Base-by-base conservation (phyloP, 208 protist species). In the Crithidia expoeki region DNA sequence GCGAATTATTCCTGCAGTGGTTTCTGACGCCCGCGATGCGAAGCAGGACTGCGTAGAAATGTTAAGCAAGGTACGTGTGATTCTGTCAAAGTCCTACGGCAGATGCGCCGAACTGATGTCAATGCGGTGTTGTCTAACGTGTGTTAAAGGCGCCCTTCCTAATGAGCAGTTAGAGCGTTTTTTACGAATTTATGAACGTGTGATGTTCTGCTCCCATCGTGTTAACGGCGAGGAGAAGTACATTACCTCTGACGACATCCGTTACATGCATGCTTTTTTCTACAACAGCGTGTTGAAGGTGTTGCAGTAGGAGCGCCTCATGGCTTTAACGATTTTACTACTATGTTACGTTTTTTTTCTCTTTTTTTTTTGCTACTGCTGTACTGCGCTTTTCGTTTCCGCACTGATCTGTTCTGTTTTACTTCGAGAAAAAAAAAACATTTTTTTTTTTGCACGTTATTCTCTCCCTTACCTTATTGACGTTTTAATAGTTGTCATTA, bases 261-360 rank as follows among this genome's bases (percentile, higher is more conserved):
- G 87, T 32, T 94, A 94, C 80, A 81, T 94, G 55, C 84, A 95
- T 65, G 83, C 83, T 21, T 96, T 96, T 72, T 95, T 93, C 72
- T 92, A 94, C 61, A 93, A 94, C 61, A 92, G 75, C 25, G 78
- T 94, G 38, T 25, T 93, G 17, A 93, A 94, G 32, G 89, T 92
- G 47, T 56, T 96, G 49, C 78, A 92, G 68, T 64, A 49, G 44
- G 19, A 23, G 19, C 10, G 44, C 44, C n/a, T n/a, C n/a, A n/a
- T n/a, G n/a, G n/a, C n/a, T n/a, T n/a, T n/a, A n/a, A n/a, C n/a
- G n/a, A 42, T 42, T 16, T 42, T 16, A 42, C 6, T 16, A 42
- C 36, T 42, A 12, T 42, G 36, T 42, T 12, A 42, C 36, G 17
- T 30, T 30, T 11, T 25, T 4, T 4, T 52, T 30, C 4, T 5